These are phyloP conservation scores for Apiotrichum sp. DNA, from an alignment of 1,284 basidiomycete species.

Conservation along the genomic window DNA sequence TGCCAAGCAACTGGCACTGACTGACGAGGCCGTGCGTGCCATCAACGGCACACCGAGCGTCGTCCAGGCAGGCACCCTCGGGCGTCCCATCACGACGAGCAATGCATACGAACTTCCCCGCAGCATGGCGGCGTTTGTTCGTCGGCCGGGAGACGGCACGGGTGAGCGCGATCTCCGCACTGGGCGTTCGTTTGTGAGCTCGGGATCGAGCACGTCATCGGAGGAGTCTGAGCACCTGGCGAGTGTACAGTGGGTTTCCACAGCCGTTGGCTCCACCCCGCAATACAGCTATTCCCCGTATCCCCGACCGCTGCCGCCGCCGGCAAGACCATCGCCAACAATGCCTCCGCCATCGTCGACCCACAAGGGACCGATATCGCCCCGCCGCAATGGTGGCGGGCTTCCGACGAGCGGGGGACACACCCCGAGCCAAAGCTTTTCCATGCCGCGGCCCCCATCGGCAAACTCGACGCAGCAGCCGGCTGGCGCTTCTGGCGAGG, in stretches of 20 bases:
- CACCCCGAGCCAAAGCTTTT: not conserved
- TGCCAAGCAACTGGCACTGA: slow-evolving; percentile 30
- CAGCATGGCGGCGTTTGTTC: slow-evolving; percentile 15
- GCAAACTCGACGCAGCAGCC: not conserved
- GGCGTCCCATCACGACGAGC: slow-evolving; percentile 11
- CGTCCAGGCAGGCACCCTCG: slow-evolving; percentile 24
- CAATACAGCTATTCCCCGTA: slow-evolving; percentile 1
- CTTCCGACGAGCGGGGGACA: not conserved
- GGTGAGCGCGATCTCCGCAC: slow-evolving; percentile 16
- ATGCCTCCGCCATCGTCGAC: slow-evolving; percentile 35
- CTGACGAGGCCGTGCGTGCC: slow-evolving; percentile 40
- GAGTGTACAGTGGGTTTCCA: slow-evolving; percentile 39
- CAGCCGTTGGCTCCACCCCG: slow-evolving; percentile 22
- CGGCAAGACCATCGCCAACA: slow-evolving; percentile 3
- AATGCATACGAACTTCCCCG: slow-evolving; percentile 20
- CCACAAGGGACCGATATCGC: slow-evolving; percentile 13
- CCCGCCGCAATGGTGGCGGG: slow-evolving; percentile 13
- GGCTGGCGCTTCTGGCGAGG: slow-evolving; percentile 18
- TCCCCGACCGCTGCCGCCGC: not conserved
- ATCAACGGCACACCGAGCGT: slow-evolving; percentile 40
- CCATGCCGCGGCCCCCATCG: not conserved
- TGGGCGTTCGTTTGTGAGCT: slow-evolving; percentile 17
- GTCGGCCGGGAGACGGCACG: slow-evolving; percentile 2
- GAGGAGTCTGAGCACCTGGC: slow-evolving; percentile 43
- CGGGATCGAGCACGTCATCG: slow-evolving; percentile 31